Conservation (phyloP, 768 basidiomycete species). For the Phaeolepiota aurea region DNA sequence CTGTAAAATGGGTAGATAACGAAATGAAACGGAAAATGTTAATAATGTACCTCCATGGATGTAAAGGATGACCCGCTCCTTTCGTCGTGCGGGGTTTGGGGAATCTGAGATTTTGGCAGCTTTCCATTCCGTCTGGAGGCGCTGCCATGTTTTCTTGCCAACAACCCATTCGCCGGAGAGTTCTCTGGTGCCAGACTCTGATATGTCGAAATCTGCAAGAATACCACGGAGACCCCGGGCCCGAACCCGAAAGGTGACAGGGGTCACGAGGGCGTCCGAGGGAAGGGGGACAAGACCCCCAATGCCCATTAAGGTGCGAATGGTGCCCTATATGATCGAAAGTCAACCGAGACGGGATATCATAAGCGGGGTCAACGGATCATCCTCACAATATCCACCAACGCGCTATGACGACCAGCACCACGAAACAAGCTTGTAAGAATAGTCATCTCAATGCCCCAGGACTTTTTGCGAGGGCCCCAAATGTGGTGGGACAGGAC, state of each 20-base stretch:
- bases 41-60: conserved; percentile 89
- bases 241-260: conserved; percentile 83
- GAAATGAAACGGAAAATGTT: conserved; percentile 15
- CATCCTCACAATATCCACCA: conserved; percentile 74
- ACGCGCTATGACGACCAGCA: conserved; percentile 67
- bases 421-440: conserved; percentile 82
- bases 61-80: conserved; percentile 84
- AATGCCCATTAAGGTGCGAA: conserved; percentile 65
- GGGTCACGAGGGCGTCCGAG: conserved; percentile 89
- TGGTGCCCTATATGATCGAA: conserved; percentile 26
- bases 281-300: conserved; percentile 80
- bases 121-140: conserved; percentile 77
- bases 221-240: conserved; percentile 71
- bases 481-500: conserved; percentile 73
- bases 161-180: conserved; percentile 96
- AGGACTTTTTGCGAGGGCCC: conserved; percentile 84
- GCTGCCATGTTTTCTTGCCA: conserved; percentile 85
- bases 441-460: conserved; percentile 94
- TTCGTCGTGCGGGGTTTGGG: conserved; percentile 24
- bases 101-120: conserved; percentile 21
- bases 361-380: conserved; percentile 10
- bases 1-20: conserved; percentile 24
- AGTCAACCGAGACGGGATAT: not conserved
- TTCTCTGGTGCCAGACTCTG: conserved; percentile 72
- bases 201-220: conserved; percentile 61